Evolutionary conservation across 192 early-diverging fungal species (phyloP), one percentile per base, ranked within the genome.

Genomic region (Backusella macrospora): DNA sequence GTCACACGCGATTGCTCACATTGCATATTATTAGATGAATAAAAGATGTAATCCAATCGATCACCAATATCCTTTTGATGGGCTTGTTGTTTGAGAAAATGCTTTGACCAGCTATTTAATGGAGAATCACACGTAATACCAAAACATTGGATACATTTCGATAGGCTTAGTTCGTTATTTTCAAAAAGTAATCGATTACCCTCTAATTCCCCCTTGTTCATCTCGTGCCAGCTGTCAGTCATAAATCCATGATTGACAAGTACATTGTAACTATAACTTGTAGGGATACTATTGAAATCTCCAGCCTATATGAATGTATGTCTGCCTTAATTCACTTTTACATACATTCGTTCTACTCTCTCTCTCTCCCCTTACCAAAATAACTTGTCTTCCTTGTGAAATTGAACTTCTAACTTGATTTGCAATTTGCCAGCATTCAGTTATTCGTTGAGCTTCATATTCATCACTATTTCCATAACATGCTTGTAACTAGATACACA

Each of bases 41-140:
- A 86, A 70, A 88, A 86, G 12, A 88, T 75, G 65, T 86, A 89
- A 38, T 89, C 87, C 10, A 89, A 73, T 1, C 87, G 79, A 29
- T 84, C 79, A 18, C 87, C 87, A 4, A 52, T 9, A 66, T 76
- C 16, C 47, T 72, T 65, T 40, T 78, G 45, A 48, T 79, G 18
- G 29, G 76, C 21, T 52, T 74, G 63, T 74, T 81, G 76, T 74
- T 84, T 77, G 65, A 76, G 55, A 40, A 69, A 68, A 38, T 78
- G 78, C 23, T 86, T 85, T 12, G 81, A 69, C 87, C 87, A 89
- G 10, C 78, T 73, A 59, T 89, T 86, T 26, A 80, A n/a, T 9
- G 87, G 82, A 4, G 87, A 84, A 46, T 87, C 80, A 65, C 84
- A 85, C 26, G 87, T 89, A 37, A 81, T 76, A n/a, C 87, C 87